These are phyloP conservation scores for Trichoderma koningiopsis DNA, from an alignment of 2,329 filamentous ascomycete species.

Conservation along the genomic window DNA sequence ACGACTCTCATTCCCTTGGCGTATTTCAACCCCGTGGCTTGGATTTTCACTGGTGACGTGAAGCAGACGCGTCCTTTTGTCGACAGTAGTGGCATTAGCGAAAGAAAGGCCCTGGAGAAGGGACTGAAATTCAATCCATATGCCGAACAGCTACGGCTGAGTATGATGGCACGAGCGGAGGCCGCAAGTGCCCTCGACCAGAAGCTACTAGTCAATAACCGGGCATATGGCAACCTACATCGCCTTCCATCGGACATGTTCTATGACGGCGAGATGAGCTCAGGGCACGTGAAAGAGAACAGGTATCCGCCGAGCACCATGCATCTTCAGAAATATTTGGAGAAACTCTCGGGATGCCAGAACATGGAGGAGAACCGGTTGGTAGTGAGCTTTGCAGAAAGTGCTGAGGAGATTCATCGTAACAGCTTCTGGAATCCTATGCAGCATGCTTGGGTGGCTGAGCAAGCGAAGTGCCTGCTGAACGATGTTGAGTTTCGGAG, in stretches of 20 bases:
- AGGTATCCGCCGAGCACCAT: slow-evolving; percentile 35
- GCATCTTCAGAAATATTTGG: slow-evolving; percentile 37
- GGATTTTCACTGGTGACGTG: slow-evolving; percentile 52
- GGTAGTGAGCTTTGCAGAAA: slow-evolving; percentile 37
- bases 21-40: slow-evolving; percentile 45
- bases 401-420: slow-evolving; percentile 34
- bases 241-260: slow-evolving; percentile 46
- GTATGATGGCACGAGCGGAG: slow-evolving; percentile 45
- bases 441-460: slow-evolving; percentile 44
- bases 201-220: slow-evolving; percentile 42
- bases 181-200: slow-evolving; percentile 37
- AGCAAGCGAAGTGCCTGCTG: slow-evolving; percentile 38
- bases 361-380: slow-evolving; percentile 40
- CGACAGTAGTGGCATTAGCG: slow-evolving; percentile 33
- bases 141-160: slow-evolving; percentile 39
- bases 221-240: slow-evolving; percentile 44
- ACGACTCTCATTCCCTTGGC: slow-evolving; percentile 50
- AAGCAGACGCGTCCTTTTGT: slow-evolving; percentile 49
- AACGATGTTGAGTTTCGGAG: slow-evolving; percentile 38
- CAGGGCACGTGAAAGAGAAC: slow-evolving; percentile 31
- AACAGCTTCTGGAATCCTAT: slow-evolving; percentile 46
- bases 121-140: slow-evolving; percentile 38
- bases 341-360: slow-evolving; percentile 30
- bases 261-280: slow-evolving; percentile 44
- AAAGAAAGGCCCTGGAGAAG: slow-evolving; percentile 25